Evolutionary conservation across 192 early-diverging fungal species (phyloP).

Genomic region (Backusella liffmaniae): DNA sequence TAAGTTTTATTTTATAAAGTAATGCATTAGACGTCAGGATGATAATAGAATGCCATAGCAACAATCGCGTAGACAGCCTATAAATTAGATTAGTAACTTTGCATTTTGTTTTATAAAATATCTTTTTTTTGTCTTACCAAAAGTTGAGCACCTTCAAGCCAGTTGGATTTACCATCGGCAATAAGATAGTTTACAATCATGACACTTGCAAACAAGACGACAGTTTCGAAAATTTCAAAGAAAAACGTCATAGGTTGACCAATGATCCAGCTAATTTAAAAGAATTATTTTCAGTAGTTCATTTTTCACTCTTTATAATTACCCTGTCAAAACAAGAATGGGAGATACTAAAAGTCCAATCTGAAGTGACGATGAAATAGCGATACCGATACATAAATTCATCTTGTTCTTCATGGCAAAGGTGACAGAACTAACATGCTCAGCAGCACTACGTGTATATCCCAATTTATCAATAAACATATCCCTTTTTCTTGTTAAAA

Average conservation of each 20-base stretch:
- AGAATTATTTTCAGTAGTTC: no score
- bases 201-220: constrained; percentile 77
- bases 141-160: constrained; percentile 87
- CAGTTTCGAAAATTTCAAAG: constrained; percentile 82
- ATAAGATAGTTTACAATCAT: constrained; percentile 79
- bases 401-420: constrained; percentile 91
- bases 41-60: constrained; percentile 78
- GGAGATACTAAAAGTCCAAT: constrained; percentile 82
- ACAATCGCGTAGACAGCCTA: constrained; percentile 78
- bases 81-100: neutral
- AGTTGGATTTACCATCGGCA: constrained; percentile 86
- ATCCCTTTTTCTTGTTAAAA: neutral
- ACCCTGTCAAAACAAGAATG: constrained; percentile 67
- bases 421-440: constrained; percentile 83
- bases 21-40: constrained; percentile 39
- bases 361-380: constrained; percentile 56
- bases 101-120: neutral
- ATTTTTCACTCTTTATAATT: no score
- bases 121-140: constrained; percentile 42
- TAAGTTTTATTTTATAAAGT: neutral
- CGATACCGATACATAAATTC: constrained; percentile 66
- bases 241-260: constrained; percentile 75
- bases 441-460: constrained; percentile 32
- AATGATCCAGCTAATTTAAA: constrained; percentile 63
- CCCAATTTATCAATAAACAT: constrained; percentile 3